These are phyloP conservation scores for Penicillium dipodomyicola DNA, from an alignment of 495 filamentous ascomycete genomes.

Conservation along the genomic window DNA sequence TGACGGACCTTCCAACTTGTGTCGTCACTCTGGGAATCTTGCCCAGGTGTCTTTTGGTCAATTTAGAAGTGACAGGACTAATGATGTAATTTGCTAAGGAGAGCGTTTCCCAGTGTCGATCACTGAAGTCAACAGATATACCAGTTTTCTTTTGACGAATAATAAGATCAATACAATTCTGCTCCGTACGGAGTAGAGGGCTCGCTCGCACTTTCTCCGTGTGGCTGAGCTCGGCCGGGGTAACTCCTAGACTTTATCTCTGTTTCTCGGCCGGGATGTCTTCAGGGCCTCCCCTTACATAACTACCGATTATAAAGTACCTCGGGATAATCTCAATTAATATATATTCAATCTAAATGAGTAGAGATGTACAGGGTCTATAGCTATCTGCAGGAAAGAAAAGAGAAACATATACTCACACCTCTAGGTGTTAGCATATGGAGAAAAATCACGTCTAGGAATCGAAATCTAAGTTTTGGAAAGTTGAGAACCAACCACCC, in stretches of 20 bases:
- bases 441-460: neutral
- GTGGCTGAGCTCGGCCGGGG: neutral
- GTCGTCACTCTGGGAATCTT: no score
- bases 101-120: neutral
- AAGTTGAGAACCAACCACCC: neutral
- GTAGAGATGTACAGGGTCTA: neutral
- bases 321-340: neutral
- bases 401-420: neutral
- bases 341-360: neutral
- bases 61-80: no score
- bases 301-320: no score
- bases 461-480: neutral
- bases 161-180: no score
- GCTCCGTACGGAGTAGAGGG: neutral
- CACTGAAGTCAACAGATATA: neutral
- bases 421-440: neutral
- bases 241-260: conserved; percentile 1
- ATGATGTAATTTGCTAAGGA: no score
- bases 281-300: no score
- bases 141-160: neutral
- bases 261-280: neutral
- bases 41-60: no score
- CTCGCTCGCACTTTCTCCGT: conserved; percentile 19
- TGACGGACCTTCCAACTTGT: no score
- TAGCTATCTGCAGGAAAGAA: neutral